Evolutionary conservation across 208 protist genomes (phyloP).

Genomic region (Porcisia hertigi): DNA sequence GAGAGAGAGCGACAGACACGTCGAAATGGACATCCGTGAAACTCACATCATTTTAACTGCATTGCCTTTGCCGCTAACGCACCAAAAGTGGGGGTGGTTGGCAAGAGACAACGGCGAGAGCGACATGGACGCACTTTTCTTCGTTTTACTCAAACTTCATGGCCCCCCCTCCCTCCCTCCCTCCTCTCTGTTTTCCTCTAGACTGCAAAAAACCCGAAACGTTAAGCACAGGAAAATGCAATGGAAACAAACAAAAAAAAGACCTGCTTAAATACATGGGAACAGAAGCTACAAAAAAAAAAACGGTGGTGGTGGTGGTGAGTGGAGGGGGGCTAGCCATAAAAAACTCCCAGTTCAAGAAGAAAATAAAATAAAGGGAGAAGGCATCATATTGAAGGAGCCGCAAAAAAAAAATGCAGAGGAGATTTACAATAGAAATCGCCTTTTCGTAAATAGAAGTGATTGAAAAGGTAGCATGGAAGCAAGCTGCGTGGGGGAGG

Average conservation of each 20-base stretch:
- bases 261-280: conserved; percentile 10
- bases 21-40: conserved; percentile 1
- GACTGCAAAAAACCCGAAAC: neutral
- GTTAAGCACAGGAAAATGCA: neutral
- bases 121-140: too few species aligned
- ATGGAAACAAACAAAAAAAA: conserved; percentile 10
- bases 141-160: neutral
- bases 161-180: too few species aligned
- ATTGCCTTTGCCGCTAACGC: too few species aligned
- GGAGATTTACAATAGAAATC: neutral
- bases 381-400: neutral
- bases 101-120: too few species aligned
- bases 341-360: neutral
- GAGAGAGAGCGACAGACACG: conserved; percentile 6
- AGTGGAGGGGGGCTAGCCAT: too few species aligned
- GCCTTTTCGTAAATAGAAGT: too few species aligned
- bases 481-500: too few species aligned
- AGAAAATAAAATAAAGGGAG: conserved; percentile 14
- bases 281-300: neutral
- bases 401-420: conserved; percentile 2
- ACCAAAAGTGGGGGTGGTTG: too few species aligned
- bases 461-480: too few species aligned
- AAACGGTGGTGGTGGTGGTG: too few species aligned
- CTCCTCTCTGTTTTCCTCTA: too few species aligned
- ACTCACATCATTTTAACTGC: too few species aligned